Conservation (phyloP, 2,329 filamentous ascomycete genomes). For the Trichoderma citrinoviride region DNA sequence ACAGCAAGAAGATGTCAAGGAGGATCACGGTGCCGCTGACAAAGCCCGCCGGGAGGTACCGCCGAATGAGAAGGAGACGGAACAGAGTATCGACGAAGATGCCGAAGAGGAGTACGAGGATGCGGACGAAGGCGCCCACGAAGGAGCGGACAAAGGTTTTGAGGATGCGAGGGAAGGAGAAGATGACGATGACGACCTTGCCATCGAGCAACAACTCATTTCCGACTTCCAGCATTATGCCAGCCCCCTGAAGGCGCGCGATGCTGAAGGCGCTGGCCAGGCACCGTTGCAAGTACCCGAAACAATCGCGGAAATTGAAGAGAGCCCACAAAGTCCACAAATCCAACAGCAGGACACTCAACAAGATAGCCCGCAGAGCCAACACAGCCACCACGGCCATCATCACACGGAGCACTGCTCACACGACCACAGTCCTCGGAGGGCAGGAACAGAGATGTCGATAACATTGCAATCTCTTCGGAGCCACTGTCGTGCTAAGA, state of each 20-base stretch:
- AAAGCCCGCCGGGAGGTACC: background rate
- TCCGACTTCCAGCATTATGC: constrained; percentile 23
- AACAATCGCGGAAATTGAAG: background rate
- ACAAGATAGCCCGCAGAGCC: background rate
- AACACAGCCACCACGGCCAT: background rate
- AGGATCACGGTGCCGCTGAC: background rate
- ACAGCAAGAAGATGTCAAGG: constrained; percentile 8
- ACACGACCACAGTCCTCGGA: constrained; percentile 9
- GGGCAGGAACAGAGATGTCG: constrained; percentile 27
- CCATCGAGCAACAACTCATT: constrained; percentile 29
- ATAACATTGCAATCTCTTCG: constrained; percentile 34
- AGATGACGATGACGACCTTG: constrained; percentile 22
- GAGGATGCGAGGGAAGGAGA: background rate
- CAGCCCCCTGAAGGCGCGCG: constrained; percentile 1
- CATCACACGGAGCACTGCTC: background rate
- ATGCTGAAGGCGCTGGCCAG: background rate
- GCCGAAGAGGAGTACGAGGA: constrained; percentile 13
- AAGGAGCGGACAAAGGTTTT: background rate
- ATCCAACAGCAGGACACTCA: constrained; percentile 17
- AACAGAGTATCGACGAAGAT: background rate
- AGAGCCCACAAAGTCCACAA: background rate
- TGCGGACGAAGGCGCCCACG: background rate
- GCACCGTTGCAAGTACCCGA: background rate
- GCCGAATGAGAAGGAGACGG: background rate
- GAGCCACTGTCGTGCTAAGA: constrained; percentile 29